Base-by-base conservation (phyloP, 768 basidiomycete species). In the Agaricus sinodeliciosus region DNA sequence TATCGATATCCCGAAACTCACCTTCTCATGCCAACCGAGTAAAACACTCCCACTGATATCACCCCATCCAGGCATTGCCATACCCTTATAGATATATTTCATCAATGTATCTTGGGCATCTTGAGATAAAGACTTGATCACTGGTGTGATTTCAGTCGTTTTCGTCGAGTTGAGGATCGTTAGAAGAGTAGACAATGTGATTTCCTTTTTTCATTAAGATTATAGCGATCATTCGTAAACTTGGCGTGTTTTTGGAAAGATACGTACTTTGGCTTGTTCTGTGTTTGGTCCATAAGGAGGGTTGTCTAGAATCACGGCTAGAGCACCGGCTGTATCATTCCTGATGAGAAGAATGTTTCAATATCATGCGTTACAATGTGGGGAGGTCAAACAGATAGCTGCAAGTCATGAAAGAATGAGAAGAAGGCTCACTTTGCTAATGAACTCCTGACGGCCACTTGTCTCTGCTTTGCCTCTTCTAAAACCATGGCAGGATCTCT, bases 31-130 rank as follows among this genome's bases (percentile, higher is more conserved):
- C 95, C 95, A 97, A 12, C 84, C 88, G 39, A 95, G 64, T 31
- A 80, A 58, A n/a, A 80, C 78, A 59, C 79, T 80, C 34, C 77
- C 78, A 57, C 77, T 80, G 58, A 79, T 73, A 61, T 81, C 79
- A n/a, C 75, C 78, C 74, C 76, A 78, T 15, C 77, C 78, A 19
- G 78, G 77, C 73, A 79, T 74, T 2, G 71, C 77, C 94, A 96
- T 97, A 13, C 91, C 94, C 72, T 98, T 98, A 80, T 97, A 98
- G 13, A 98, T 73, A 64, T 95, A 98, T 66, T 94, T 95, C 95
- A 96, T 98, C 49, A 97, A 77, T 28, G 85, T 89, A 63, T 96
- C 95, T 62, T 94, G 90, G 41, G 78, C 71, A 47, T 90, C 86
- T 59, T 78, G 78, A 2, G 84, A 78, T 27, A 97, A 76, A 0